Percentiles rank a stretch among this genome's conserved stretches.
Evolutionary conservation across 2,329 filamentous ascomycete genomes (phyloP).

Genomic region (Neurospora sp.): DNA sequence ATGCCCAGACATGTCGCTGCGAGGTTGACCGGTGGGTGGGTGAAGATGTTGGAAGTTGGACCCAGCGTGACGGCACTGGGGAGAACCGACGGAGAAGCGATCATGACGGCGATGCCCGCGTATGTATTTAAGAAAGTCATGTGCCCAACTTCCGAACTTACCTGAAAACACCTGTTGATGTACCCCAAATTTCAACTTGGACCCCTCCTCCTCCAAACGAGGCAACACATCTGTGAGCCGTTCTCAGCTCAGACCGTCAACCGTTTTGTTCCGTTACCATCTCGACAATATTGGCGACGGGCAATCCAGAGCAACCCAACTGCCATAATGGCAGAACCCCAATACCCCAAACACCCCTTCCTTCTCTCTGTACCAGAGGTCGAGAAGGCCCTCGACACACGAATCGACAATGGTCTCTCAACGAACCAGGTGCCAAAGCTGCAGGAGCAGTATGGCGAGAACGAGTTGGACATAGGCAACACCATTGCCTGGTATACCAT

Average conservation of each 20-base stretch:
- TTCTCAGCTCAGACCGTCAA: not conserved
- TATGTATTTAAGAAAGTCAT: not conserved
- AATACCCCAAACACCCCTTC: conserved; percentile 46
- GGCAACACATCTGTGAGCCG: not conserved
- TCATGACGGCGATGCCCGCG: not conserved
- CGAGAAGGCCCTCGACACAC: conserved; percentile 48
- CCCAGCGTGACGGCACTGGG: not conserved
- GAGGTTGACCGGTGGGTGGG: not conserved
- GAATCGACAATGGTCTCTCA: conserved; percentile 57
- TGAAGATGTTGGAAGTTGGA: not conserved
- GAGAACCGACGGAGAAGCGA: not conserved
- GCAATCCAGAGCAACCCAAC: not conserved
- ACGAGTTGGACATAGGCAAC: conserved; percentile 60
- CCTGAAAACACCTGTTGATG: not conserved
- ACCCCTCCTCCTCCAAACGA: not conserved
- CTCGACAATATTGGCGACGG: not conserved
- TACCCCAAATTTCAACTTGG: not conserved
- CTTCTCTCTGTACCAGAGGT: conserved; percentile 53
- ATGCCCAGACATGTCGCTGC: not conserved
- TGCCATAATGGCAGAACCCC: conserved; percentile 30
- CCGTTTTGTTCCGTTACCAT: not conserved
- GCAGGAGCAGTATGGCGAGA: conserved; percentile 50
- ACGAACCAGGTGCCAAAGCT: conserved; percentile 48
- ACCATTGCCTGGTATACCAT: conserved; percentile 64
- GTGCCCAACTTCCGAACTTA: not conserved